Conservation (phyloP, 1,284 basidiomycete species). For the Lignosus rhinocerotis region DNA sequence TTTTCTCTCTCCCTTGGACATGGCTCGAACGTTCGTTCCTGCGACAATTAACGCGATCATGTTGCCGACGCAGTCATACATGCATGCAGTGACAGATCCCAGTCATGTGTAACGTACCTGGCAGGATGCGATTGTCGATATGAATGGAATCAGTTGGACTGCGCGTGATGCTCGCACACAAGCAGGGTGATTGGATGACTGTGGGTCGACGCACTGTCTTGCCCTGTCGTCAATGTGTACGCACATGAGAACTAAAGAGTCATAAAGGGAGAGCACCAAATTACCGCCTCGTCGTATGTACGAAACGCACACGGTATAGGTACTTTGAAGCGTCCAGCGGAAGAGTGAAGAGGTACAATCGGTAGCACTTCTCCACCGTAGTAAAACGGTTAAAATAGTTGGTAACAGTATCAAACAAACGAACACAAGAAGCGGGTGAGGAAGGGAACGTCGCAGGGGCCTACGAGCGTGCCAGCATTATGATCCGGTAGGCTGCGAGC, state of each 20-base stretch:
- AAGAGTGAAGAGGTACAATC: constrained; percentile 1
- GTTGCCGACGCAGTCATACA: neutral
- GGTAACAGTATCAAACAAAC: constrained; percentile 5
- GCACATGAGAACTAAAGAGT: constrained; percentile 16
- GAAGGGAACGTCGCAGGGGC: constrained; percentile 2
- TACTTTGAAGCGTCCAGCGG: constrained; percentile 29
- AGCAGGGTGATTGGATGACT: neutral
- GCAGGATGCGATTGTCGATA: neutral
- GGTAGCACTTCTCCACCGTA: constrained; percentile 5
- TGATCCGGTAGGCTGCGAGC: constrained; percentile 2
- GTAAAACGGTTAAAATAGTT: neutral
- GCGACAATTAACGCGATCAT: neutral
- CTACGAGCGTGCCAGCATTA: neutral
- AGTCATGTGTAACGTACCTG: neutral
- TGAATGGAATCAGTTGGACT: neutral
- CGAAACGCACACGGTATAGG: constrained; percentile 9
- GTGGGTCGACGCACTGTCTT: constrained; percentile 25
- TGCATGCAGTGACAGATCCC: neutral
- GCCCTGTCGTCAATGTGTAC: constrained; percentile 18
- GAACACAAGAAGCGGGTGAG: constrained; percentile 4
- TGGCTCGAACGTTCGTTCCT: neutral
- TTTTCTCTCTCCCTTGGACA: neutral
- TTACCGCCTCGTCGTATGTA: constrained; percentile 12
- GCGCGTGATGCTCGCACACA: neutral
- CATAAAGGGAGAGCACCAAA: constrained; percentile 10